Conservation (phyloP, 192 early-diverging fungal genomes). For the Coemansia sp. region DNA sequence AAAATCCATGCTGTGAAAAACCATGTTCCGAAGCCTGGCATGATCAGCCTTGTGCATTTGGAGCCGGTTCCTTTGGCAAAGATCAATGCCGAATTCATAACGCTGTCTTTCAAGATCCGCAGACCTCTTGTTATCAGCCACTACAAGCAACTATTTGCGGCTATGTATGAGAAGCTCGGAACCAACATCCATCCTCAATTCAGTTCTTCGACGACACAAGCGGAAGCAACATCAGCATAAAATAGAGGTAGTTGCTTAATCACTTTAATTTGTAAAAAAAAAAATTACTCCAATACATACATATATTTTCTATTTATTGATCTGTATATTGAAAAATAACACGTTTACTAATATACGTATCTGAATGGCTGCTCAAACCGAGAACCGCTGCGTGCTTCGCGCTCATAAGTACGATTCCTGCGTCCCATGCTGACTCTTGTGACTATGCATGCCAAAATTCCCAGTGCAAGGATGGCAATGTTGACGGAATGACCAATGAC, state of each 20-base stretch:
- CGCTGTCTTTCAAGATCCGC: too few species aligned
- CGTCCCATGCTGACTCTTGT: conserved; percentile 43
- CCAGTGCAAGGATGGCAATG: conserved; percentile 20
- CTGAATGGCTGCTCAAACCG: not conserved
- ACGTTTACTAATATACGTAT: conserved; percentile 5
- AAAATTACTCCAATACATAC: not conserved
- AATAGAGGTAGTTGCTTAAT: too few species aligned
- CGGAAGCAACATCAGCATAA: too few species aligned
- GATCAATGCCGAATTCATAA: not conserved
- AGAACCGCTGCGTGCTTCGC: not conserved
- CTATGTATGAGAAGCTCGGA: not conserved
- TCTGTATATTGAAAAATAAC: not conserved
- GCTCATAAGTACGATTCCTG: conserved; percentile 21
- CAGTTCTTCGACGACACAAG: not conserved
- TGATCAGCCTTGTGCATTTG: not conserved
- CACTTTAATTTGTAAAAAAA: not conserved
- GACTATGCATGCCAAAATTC: conserved; percentile 27
- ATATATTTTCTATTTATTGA: not conserved
- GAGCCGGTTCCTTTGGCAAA: not conserved
- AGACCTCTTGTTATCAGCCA: not conserved
- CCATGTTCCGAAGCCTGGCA: too few species aligned
- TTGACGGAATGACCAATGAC: conserved; percentile 42
- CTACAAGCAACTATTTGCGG: not conserved
- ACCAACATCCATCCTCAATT: not conserved
- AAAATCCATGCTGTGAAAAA: too few species aligned